phyloP scores from a whole-genome alignment of 2,329 filamentous ascomycete genomes.

The Chaetomium sp. region DNA sequence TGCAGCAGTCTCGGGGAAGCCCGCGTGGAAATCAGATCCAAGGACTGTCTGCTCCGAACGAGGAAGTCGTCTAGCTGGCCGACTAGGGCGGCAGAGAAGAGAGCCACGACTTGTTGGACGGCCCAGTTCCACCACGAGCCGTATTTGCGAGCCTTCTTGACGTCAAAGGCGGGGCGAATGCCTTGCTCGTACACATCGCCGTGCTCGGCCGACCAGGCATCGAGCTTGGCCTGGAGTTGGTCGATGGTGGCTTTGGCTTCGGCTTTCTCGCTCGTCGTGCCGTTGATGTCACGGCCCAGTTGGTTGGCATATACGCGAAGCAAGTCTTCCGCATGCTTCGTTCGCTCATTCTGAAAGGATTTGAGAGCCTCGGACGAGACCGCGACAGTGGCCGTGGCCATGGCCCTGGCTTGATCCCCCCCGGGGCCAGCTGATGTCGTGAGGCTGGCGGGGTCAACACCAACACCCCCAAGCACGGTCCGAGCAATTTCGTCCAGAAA shows the following conservation, averaged over 20 bases:
- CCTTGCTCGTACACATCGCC: slow-evolving; percentile 1
- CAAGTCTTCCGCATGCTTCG: background rate
- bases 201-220: background rate
- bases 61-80: background rate
- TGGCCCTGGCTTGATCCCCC: background rate
- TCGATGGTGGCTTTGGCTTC: slow-evolving; percentile 1
- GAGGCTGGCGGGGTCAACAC: slow-evolving; percentile 1
- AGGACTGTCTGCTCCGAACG: background rate
- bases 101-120: background rate
- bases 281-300: background rate
- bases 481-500: background rate
- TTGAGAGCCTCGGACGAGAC: slow-evolving; percentile 1
- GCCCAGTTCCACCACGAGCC: slow-evolving; percentile 10
- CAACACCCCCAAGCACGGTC: background rate
- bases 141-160: slow-evolving; percentile 1
- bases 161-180: background rate
- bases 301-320: background rate
- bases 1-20: background rate
- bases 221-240: background rate
- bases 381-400: background rate
- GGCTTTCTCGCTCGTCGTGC: background rate
- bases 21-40: background rate
- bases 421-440: background rate
- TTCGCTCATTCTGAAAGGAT: background rate
- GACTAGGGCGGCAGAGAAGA: slow-evolving; percentile 1